These are phyloP conservation scores for Balakata baccata DNA, from an alignment of 345 rosid genomes.

Conservation along the genomic window DNA sequence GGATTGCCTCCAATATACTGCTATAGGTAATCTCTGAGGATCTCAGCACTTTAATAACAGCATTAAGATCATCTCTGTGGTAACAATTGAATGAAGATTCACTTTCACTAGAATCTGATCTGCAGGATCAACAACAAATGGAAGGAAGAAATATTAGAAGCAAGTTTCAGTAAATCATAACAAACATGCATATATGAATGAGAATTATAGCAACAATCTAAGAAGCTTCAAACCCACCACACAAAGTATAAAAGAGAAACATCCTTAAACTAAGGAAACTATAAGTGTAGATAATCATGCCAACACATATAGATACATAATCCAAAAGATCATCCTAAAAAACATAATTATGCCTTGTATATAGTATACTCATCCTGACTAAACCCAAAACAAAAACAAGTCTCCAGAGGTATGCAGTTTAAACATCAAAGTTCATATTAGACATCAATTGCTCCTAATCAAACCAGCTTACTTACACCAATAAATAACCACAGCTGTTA, in stretches of 20 bases:
- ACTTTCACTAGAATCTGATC: constrained; percentile 59
- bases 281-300: neutral
- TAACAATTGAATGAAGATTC: constrained; percentile 54
- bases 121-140: constrained; percentile 30
- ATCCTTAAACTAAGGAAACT: neutral
- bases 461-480: constrained; percentile 64
- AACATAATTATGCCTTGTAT: neutral
- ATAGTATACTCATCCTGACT: neutral
- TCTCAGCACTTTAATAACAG: constrained; percentile 60
- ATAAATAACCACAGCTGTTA: constrained; percentile 76
- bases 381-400: neutral
- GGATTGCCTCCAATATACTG: constrained; percentile 57
- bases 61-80: constrained; percentile 53
- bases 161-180: neutral
- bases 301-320: neutral
- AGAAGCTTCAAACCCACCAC: neutral
- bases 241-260: neutral
- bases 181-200: neutral
- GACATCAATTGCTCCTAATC: neutral
- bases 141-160: constrained; percentile 21
- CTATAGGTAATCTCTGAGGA: constrained; percentile 46
- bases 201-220: neutral
- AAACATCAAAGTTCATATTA: neutral
- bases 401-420: neutral
- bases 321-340: neutral